Percentiles rank a stretch among this genome's conserved stretches.
phyloP scores from a whole-genome alignment of 495 filamentous ascomycete species.

The Podospora tetraspora region DNA sequence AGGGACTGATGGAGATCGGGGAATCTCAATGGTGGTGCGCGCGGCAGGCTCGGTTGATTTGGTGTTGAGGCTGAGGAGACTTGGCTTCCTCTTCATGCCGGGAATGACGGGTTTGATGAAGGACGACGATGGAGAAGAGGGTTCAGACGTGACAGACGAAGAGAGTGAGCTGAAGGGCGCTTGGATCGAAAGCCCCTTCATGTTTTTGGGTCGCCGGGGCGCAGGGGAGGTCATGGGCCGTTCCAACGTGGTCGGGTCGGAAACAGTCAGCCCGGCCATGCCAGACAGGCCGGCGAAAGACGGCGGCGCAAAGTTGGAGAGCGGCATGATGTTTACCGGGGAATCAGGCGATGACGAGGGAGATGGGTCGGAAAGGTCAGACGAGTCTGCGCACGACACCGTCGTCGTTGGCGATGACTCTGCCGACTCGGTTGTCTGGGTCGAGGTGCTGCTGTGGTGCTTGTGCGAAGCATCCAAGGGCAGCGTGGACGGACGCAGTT shows the following conservation, averaged over 20 bases:
- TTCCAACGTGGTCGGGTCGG: slow-evolving; percentile 34
- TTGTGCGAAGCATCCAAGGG: slow-evolving; percentile 43
- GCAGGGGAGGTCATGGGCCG: slow-evolving; percentile 61
- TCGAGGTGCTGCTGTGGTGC: slow-evolving; percentile 67
- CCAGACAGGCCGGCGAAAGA: slow-evolving; percentile 41
- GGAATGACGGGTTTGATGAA: slow-evolving; percentile 72
- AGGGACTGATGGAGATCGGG: slow-evolving; percentile 37
- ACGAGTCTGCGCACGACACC: slow-evolving; percentile 86
- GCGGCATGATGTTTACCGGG: slow-evolving; percentile 57
- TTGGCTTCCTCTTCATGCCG: slow-evolving; percentile 67
- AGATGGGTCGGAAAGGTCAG: slow-evolving; percentile 81
- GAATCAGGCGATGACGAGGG: slow-evolving; percentile 90
- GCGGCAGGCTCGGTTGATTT: slow-evolving; percentile 46
- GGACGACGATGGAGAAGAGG: slow-evolving; percentile 60
- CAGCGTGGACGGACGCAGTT: slow-evolving; percentile 32
- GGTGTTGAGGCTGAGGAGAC: slow-evolving; percentile 63
- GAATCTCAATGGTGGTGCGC: slow-evolving; percentile 39
- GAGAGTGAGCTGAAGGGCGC: slow-evolving; percentile 54
- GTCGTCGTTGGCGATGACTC: slow-evolving; percentile 96
- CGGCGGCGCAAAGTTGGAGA: slow-evolving; percentile 50
- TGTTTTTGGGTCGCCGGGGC: slow-evolving; percentile 75
- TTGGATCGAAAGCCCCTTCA: slow-evolving; percentile 89
- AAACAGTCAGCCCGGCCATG: slow-evolving; percentile 40
- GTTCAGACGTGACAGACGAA: slow-evolving; percentile 55
- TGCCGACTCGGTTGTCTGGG: slow-evolving; percentile 73